Percentiles rank a stretch among this genome's conserved stretches.
Evolutionary conservation across 2,329 filamentous ascomycete genomes (phyloP).

Genomic region (Paecilomyces variotii): DNA sequence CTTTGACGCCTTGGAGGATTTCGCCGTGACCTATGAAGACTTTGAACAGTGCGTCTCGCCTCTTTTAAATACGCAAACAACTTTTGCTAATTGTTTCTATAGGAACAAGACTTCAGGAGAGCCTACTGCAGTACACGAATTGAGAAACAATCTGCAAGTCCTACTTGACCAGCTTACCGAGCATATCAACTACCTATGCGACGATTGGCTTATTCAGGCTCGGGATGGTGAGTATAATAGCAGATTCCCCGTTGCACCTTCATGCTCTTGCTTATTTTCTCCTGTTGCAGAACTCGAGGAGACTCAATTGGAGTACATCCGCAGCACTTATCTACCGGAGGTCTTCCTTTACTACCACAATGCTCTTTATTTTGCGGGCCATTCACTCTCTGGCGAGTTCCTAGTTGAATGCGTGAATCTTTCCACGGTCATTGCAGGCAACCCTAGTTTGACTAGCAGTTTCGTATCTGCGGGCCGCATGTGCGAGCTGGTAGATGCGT

Average conservation of each 20-base stretch:
- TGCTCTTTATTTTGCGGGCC: conserved; percentile 71
- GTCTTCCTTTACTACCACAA: conserved; percentile 75
- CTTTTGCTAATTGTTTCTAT: conserved; percentile 6
- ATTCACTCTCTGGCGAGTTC: conserved; percentile 64
- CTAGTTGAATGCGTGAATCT: conserved; percentile 83
- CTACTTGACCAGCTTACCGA: conserved; percentile 49
- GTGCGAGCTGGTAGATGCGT: conserved; percentile 65
- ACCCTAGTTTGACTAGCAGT: conserved; percentile 56
- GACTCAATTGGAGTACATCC: conserved; percentile 55
- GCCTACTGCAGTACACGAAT: conserved; percentile 36
- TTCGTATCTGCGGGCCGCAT: conserved; percentile 61
- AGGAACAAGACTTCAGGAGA: conserved; percentile 18
- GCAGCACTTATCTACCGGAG: conserved; percentile 76
- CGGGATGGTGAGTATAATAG: conserved; percentile 45
- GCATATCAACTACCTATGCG: conserved; percentile 49
- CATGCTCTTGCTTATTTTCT: conserved; percentile 6
- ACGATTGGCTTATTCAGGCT: conserved; percentile 53
- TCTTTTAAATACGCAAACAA: background rate
- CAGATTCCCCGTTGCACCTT: background rate
- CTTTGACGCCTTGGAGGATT: conserved; percentile 61
- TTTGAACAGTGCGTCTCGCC: conserved; percentile 28
- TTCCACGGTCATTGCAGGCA: conserved; percentile 65
- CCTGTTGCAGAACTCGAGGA: conserved; percentile 39
- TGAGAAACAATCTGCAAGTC: conserved; percentile 48
- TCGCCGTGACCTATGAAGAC: conserved; percentile 48